Evolutionary conservation across 2,329 filamentous ascomycete genomes (phyloP).

Genomic region (Hypoxylon sp.): DNA sequence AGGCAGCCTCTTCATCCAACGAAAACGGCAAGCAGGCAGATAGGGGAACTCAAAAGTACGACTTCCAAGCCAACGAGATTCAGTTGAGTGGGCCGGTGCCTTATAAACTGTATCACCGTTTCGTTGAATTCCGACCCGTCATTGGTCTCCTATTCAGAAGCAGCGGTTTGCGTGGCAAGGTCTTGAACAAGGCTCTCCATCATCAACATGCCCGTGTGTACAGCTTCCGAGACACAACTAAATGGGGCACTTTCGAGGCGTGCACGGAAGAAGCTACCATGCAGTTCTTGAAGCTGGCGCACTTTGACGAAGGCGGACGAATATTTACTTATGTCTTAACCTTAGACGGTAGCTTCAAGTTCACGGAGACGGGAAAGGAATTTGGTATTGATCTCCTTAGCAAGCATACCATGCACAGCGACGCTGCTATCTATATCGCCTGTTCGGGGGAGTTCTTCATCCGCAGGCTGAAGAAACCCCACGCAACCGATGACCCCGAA

Average conservation of each 20-base stretch:
- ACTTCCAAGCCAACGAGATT: constrained; percentile 95
- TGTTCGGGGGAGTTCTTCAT: constrained; percentile 95
- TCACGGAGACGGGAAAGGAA: constrained; percentile 95
- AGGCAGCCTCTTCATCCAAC: constrained; percentile 21
- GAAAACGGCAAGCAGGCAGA: constrained; percentile 51
- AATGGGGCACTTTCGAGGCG: constrained; percentile 74
- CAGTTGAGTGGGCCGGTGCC: constrained; percentile 89
- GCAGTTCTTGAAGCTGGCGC: constrained; percentile 86
- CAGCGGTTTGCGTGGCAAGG: constrained; percentile 79
- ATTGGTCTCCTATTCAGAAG: constrained; percentile 89
- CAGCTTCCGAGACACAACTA: constrained; percentile 83
- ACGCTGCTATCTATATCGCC: constrained; percentile 90
- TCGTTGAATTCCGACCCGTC: constrained; percentile 91
- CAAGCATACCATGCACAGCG: constrained; percentile 97
- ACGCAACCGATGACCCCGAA: constrained; percentile 57
- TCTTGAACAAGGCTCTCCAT: constrained; percentile 87
- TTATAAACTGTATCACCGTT: constrained; percentile 85
- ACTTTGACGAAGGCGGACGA: constrained; percentile 86
- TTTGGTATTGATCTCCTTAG: constrained; percentile 93
- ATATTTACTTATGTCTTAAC: constrained; percentile 94
- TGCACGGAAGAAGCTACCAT: constrained; percentile 78
- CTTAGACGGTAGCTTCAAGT: constrained; percentile 85
- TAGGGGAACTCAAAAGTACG: constrained; percentile 76
- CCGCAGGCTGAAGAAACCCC: constrained; percentile 69
- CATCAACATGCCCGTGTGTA: constrained; percentile 92